phyloP scores from a whole-genome alignment of 352 stramenopile genomes.

The Phytophthora sansomeana region DNA sequence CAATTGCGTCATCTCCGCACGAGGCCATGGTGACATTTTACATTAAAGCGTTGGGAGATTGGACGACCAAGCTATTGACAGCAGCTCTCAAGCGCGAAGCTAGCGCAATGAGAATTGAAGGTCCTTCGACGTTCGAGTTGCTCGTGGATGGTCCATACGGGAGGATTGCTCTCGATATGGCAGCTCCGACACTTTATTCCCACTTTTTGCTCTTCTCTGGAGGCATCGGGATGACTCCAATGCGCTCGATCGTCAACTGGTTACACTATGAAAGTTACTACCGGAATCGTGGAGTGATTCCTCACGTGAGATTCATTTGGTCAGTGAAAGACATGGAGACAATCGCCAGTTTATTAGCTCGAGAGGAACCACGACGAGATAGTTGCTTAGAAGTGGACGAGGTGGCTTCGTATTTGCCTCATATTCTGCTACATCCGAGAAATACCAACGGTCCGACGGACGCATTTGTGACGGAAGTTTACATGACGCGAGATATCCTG shows the following conservation, averaged over 20 bases:
- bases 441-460: constrained; percentile 36
- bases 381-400: constrained; percentile 45
- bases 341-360: constrained; percentile 39
- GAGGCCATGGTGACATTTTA: constrained; percentile 78
- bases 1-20: constrained; percentile 76
- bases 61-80: constrained; percentile 64
- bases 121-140: constrained; percentile 37
- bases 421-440: constrained; percentile 36
- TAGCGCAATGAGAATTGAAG: constrained; percentile 36
- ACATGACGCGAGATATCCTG: constrained; percentile 35
- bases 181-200: constrained; percentile 46
- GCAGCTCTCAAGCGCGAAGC: constrained; percentile 46
- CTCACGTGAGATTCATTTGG: constrained; percentile 67
- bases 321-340: constrained; percentile 55
- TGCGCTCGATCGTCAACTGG: constrained; percentile 60
- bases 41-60: constrained; percentile 67
- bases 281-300: constrained; percentile 35
- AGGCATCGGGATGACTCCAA: constrained; percentile 63
- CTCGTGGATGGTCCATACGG: constrained; percentile 68
- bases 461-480: constrained; percentile 42
- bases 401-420: constrained; percentile 43
- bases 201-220: constrained; percentile 58
- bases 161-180: constrained; percentile 51
- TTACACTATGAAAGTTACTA: constrained; percentile 43
- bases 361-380: constrained; percentile 40